Evolutionary conservation across 768 basidiomycete genomes (phyloP), one percentile per base, ranked within the genome.

Genomic region (Lactarius vividus): DNA sequence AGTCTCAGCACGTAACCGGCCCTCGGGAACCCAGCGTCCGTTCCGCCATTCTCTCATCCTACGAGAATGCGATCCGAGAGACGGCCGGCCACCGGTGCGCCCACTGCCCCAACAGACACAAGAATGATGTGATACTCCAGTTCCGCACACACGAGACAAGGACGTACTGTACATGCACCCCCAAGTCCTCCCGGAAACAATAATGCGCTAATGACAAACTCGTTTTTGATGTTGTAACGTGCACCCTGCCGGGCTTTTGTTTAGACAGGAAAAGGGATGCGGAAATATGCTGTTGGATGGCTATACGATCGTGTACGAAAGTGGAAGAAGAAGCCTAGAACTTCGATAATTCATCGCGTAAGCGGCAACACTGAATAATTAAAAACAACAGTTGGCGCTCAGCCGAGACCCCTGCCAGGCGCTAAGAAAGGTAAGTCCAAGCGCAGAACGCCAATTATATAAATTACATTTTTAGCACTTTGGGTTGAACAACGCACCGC

Each of bases 281-380:
- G 26, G 52, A 8, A 28, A 29, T 3, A 23, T n/a, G 15, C 7
- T 29, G 39, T 53, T 10, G 53, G 39, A 9, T 13, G 18, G 74
- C 85, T 68, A n/a, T 67, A 89, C 89, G 33, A 91, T 79, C 0
- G 88, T 90, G 67, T 85, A 88, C 0, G 87, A 80, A 7, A 91
- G 74, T 0, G 89, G 89, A 15, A 87, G 73, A 57, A 89, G 72
- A 2, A 89, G 71, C 69, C 81, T 78, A 31, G 18, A 42, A 23
- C 59, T 59, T 33, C n/a, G 3, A 26, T 55, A 40, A 23, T 5
- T n/a, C 63, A 23, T 31, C 28, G 23, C 23, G 9, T 52, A 44
- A 54, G 29, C 13, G 46, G 28, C 8, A 13, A n/a, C n/a, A n/a
- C n/a, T n/a, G n/a, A n/a, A 37, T 8, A 57, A 49, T 2, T 39